Percentiles rank a stretch among this genome's conserved stretches.
phyloP scores from a whole-genome alignment of 2,329 filamentous ascomycete species.

The Cucurbitaria berberidis region DNA sequence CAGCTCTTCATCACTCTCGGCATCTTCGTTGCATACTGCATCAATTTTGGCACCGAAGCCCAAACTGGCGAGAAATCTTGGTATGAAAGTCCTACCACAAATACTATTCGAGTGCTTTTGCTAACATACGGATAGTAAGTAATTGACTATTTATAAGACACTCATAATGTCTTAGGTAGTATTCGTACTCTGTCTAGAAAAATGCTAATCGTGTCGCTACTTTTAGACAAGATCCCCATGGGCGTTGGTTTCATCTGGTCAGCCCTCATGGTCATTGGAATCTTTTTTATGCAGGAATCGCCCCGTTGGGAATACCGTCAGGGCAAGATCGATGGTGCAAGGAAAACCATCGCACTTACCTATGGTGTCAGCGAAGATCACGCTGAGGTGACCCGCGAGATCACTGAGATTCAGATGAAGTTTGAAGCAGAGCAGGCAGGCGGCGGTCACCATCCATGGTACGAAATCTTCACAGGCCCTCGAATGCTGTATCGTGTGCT shows the following conservation, averaged over 20 bases:
- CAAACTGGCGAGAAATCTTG: slow-evolving; percentile 60
- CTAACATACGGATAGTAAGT: no score
- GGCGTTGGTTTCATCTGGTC: slow-evolving; percentile 65
- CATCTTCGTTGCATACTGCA: slow-evolving; percentile 60
- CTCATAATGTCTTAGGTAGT: no score
- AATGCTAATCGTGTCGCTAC: no score
- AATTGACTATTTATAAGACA: no score
- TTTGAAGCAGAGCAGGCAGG: slow-evolving; percentile 58
- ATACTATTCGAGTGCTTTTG: no score
- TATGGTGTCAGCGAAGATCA: slow-evolving; percentile 64
- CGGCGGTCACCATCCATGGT: slow-evolving; percentile 44
- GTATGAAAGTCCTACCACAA: no score
- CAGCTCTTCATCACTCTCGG: slow-evolving; percentile 74
- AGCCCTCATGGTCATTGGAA: slow-evolving; percentile 59
- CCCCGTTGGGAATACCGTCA: slow-evolving; percentile 65
- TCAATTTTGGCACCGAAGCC: slow-evolving; percentile 66
- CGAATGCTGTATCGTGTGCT: slow-evolving; percentile 70
- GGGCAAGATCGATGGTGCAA: slow-evolving; percentile 59
- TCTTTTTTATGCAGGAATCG: slow-evolving; percentile 62
- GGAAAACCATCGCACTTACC: slow-evolving; percentile 59
- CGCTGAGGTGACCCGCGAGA: slow-evolving; percentile 59
- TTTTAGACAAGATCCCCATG: slow-evolving; percentile 69
- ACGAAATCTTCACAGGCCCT: slow-evolving; percentile 69
- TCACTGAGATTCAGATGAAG: slow-evolving; percentile 63
- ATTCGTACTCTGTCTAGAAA: no score